Evolutionary conservation across 306 rosid genomes (phyloP).

Genomic region (Inga laurina): DNA sequence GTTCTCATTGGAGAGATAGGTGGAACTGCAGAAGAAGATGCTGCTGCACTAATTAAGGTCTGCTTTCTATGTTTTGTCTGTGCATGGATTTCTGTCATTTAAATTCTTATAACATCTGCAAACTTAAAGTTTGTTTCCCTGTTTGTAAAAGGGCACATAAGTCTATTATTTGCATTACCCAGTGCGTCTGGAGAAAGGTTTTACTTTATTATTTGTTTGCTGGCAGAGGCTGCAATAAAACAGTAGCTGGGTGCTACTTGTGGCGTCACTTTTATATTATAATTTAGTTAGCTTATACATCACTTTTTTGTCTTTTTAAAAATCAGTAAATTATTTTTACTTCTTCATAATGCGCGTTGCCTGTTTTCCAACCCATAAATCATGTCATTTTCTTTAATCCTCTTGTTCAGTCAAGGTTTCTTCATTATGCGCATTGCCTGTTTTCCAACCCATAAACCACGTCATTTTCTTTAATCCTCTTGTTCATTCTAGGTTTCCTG

Average conservation of each 20-base stretch:
- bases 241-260: neutral
- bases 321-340: neutral
- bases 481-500: neutral
- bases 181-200: neutral
- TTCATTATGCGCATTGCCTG: no score
- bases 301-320: neutral
- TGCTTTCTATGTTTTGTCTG: slow-evolving; percentile 14
- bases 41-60: slow-evolving; percentile 97
- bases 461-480: neutral
- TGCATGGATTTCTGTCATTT: neutral
- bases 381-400: neutral
- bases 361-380: neutral
- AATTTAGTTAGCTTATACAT: neutral
- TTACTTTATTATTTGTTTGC: neutral
- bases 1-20: slow-evolving; percentile 97
- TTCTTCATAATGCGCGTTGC: neutral
- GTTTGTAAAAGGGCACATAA: neutral
- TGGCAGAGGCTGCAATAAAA: neutral
- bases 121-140: neutral
- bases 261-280: neutral
- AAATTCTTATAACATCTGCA: neutral
- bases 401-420: neutral
- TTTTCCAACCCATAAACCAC: neutral
- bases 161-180: neutral
- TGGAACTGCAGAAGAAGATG: slow-evolving; percentile 99